phyloP scores from a whole-genome alignment of 2,329 filamentous ascomycete species.

The Fusarium incarnatum region DNA sequence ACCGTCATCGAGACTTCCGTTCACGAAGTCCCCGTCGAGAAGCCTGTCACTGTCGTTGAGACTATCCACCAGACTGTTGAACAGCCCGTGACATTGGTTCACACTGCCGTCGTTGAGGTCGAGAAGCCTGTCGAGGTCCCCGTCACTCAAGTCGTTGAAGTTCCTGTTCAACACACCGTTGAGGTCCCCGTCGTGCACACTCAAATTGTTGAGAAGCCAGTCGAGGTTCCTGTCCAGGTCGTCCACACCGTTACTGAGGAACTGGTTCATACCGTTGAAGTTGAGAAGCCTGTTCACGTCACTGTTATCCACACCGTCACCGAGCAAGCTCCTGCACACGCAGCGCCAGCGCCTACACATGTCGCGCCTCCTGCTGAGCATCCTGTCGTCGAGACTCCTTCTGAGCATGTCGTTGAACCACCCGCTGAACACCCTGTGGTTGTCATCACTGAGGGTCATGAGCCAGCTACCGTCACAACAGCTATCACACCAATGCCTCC shows the following conservation, averaged over 20 bases:
- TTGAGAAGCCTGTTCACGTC: constrained; percentile 13
- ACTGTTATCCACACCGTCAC: constrained; percentile 21
- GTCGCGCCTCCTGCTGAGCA: not conserved
- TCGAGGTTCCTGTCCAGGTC: constrained; percentile 8
- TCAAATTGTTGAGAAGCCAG: constrained; percentile 4
- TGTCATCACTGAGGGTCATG: not conserved
- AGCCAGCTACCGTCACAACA: not conserved
- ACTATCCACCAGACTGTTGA: not conserved
- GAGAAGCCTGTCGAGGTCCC: constrained; percentile 22
- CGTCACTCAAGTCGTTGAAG: constrained; percentile 2
- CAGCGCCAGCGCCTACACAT: not conserved
- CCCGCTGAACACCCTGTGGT: not conserved
- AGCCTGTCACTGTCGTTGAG: constrained; percentile 22
- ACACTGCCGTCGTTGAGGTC: constrained; percentile 17
- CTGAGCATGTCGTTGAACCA: constrained; percentile 1
- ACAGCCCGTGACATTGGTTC: not conserved
- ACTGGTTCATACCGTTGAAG: not conserved
- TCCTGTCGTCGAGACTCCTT: not conserved
- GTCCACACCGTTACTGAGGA: constrained; percentile 9
- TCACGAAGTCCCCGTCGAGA: not conserved
- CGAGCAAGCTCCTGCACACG: constrained; percentile 1
- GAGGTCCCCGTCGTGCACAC: constrained; percentile 13
- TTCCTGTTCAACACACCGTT: constrained; percentile 5
- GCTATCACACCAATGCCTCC: not conserved
- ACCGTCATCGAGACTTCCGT: constrained; percentile 16